Conservation (phyloP, 306 rosid species). For the Begonia loranthoides region DNA sequence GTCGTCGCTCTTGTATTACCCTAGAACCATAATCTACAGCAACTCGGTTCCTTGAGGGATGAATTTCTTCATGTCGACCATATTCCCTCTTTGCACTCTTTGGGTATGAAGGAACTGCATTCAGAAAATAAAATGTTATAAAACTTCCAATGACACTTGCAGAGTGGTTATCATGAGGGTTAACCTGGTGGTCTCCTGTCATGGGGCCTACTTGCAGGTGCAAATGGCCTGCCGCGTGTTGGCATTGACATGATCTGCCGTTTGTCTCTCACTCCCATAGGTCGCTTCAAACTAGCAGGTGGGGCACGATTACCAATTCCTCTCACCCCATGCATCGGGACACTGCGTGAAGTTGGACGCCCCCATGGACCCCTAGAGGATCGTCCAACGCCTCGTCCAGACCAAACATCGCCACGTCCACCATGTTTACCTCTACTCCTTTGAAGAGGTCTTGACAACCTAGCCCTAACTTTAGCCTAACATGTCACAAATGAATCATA, state of each 20-base stretch:
- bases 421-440: constrained; percentile 76
- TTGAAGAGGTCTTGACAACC: constrained; percentile 94
- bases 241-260: constrained; percentile 59
- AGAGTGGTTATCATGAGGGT: not conserved
- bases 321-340: constrained; percentile 54
- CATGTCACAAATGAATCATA: constrained; percentile 4
- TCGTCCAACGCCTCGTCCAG: constrained; percentile 40
- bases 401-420: constrained; percentile 58
- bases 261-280: constrained; percentile 65
- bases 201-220: constrained; percentile 72
- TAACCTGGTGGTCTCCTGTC: constrained; percentile 75
- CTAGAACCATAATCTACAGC: constrained; percentile 61
- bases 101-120: constrained; percentile 52
- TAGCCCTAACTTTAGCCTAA: constrained; percentile 93
- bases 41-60: constrained; percentile 76
- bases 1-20: constrained; percentile 63
- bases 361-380: constrained; percentile 62
- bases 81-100: constrained; percentile 76
- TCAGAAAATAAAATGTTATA: constrained; percentile 1
- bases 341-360: constrained; percentile 48
- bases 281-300: constrained; percentile 42
- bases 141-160: not conserved
- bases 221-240: constrained; percentile 48
- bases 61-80: constrained; percentile 66
- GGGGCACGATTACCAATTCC: constrained; percentile 57